phyloP scores from a whole-genome alignment of 2,329 filamentous ascomycete species.

The Diaporthe citri region DNA sequence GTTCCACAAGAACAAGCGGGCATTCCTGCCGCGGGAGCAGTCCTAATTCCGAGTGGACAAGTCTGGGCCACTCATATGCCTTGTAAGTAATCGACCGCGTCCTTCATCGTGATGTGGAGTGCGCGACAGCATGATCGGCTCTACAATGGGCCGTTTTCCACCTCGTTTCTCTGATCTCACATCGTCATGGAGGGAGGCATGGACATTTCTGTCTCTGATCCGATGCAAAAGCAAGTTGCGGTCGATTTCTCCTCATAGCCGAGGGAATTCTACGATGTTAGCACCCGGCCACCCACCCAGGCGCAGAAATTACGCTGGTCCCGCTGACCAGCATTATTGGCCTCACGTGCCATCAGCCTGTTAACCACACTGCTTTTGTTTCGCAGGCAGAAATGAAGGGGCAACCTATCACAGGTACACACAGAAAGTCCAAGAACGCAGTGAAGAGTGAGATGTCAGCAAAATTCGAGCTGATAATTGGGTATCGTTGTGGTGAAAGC shows the following conservation, averaged over 20 bases:
- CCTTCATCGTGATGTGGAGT: slow-evolving; percentile 19
- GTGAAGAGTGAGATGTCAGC: background rate
- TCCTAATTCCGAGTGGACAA: slow-evolving; percentile 15
- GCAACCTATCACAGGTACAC: background rate
- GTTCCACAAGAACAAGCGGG: slow-evolving; percentile 14
- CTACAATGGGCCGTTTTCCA: slow-evolving; percentile 11
- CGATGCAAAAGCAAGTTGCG: slow-evolving; percentile 19
- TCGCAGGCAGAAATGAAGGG: background rate
- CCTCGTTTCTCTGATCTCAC: background rate
- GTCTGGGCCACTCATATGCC: background rate
- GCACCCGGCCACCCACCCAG: background rate
- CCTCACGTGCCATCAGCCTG: slow-evolving; percentile 26
- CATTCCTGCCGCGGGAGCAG: slow-evolving; percentile 11
- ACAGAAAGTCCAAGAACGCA: background rate
- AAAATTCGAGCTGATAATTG: slow-evolving; percentile 13
- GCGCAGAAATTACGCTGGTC: background rate
- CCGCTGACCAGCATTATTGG: background rate
- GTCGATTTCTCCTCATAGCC: background rate
- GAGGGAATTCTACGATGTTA: background rate
- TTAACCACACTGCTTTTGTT: background rate
- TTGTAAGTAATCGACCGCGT: slow-evolving; percentile 3
- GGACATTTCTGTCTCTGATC: background rate
- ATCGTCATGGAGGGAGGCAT: background rate
- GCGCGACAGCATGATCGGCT: background rate
- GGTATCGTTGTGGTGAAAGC: slow-evolving; percentile 31